These are phyloP conservation scores for Proliferodiscus dingleyae DNA, from an alignment of 2,329 filamentous ascomycete species.

Conservation along the genomic window DNA sequence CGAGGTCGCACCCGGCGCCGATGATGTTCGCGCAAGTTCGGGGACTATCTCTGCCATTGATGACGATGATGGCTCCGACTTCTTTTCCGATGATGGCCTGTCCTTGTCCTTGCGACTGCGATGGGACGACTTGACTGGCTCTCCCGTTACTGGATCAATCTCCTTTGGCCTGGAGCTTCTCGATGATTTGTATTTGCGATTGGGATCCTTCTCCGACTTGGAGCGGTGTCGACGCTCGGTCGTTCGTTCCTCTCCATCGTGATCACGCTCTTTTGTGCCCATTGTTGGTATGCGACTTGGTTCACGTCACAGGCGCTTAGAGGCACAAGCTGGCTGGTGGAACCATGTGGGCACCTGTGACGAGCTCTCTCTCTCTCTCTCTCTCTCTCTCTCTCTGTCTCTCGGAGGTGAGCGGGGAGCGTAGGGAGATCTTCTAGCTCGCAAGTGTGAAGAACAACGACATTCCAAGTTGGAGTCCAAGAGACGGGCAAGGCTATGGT, in stretches of 20 bases:
- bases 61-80: conserved; percentile 21
- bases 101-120: conserved; percentile 27
- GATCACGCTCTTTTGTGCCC: conserved; percentile 25
- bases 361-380: conserved; percentile 2
- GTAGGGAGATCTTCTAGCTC: background rate
- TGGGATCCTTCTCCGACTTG: conserved; percentile 30
- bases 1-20: conserved; percentile 28
- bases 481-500: background rate
- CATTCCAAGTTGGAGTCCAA: background rate
- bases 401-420: conserved; percentile 1
- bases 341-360: conserved; percentile 5
- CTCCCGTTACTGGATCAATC: conserved; percentile 30
- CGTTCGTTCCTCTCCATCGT: conserved; percentile 22
- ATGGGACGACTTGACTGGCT: conserved; percentile 26
- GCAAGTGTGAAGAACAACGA: background rate
- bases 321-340: conserved; percentile 2
- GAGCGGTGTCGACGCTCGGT: conserved; percentile 27
- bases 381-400: too few species aligned
- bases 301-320: conserved; percentile 18
- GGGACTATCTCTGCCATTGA: conserved; percentile 46
- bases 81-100: conserved; percentile 13
- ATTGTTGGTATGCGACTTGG: conserved; percentile 18
- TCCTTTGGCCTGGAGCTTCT: conserved; percentile 27
- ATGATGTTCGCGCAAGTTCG: conserved; percentile 37
- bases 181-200: conserved; percentile 30